Percentiles rank a stretch among this genome's conserved stretches.
Evolutionary conservation across 345 rosid genomes (phyloP).

Genomic region (Salix udensis): DNA sequence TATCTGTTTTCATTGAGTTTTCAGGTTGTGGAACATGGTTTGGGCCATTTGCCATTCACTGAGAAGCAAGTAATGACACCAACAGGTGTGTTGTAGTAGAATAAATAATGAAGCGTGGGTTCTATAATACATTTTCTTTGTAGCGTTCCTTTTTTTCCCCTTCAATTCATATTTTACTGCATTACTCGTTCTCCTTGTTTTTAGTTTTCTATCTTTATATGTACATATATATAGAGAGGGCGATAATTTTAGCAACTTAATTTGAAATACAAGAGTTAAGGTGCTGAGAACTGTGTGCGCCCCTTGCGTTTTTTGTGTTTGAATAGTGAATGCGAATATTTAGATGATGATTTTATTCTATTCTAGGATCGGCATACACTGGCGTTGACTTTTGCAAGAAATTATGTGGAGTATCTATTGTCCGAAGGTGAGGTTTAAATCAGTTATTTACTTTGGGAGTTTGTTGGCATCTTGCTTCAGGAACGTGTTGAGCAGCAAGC

Average conservation of each 20-base stretch:
- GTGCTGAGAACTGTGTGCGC: background rate
- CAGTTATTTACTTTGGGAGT: conserved; percentile 29
- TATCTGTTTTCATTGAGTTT: conserved; percentile 20
- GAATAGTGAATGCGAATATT: background rate
- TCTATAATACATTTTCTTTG: background rate
- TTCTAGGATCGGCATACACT: conserved; percentile 69
- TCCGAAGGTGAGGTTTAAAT: conserved; percentile 77
- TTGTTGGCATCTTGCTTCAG: background rate
- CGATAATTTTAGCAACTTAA: too few species aligned
- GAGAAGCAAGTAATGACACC: conserved; percentile 96
- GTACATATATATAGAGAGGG: too few species aligned
- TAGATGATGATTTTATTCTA: conserved; percentile 10
- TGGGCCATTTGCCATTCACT: conserved; percentile 92
- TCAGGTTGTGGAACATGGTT: conserved; percentile 98
- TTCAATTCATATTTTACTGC: background rate
- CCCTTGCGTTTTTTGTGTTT: background rate
- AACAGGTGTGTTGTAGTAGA: conserved; percentile 56
- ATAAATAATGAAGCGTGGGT: conserved; percentile 7
- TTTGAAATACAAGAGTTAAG: background rate
- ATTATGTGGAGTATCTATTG: conserved; percentile 91
- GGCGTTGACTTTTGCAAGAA: conserved; percentile 99
- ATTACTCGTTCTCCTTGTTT: background rate
- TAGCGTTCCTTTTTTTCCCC: background rate
- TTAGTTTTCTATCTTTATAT: background rate
- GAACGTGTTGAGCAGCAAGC: background rate